Evolutionary conservation across 108 stramenopile species (phyloP).

Genomic region (Cyclotella baltica): DNA sequence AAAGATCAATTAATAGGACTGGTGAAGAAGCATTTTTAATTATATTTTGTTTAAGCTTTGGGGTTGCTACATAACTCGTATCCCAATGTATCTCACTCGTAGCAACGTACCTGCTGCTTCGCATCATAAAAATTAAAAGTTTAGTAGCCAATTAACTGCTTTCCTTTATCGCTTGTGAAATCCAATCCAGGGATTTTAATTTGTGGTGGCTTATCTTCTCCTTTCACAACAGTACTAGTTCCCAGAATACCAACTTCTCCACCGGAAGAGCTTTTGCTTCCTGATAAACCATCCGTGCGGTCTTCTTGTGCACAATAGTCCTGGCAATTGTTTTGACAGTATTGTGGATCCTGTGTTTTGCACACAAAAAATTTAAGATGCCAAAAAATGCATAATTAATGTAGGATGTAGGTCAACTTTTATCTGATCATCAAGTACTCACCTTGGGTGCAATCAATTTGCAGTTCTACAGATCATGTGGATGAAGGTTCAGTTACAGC

Average conservation of each 20-base stretch:
- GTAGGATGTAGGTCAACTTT: no score
- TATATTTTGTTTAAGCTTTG: neutral
- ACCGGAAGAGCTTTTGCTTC: constrained; percentile 62
- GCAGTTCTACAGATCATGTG: constrained; percentile 58
- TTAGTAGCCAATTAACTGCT: constrained; percentile 76
- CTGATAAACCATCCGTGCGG: constrained; percentile 82
- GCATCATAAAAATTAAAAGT: neutral
- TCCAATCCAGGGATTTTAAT: constrained; percentile 79
- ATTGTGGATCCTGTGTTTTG: constrained; percentile 57
- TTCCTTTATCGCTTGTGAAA: constrained; percentile 65
- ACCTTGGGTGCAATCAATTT: constrained; percentile 75
- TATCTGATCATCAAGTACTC: neutral
- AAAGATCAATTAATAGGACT: constrained; percentile 72
- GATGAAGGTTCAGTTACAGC: neutral
- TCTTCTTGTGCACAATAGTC: constrained; percentile 81
- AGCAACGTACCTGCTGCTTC: neutral
- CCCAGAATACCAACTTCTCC: constrained; percentile 85
- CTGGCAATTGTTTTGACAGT: constrained; percentile 66
- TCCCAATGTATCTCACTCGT: neutral
- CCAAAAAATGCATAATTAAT: no score
- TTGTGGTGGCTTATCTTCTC: constrained; percentile 81
- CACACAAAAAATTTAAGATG: neutral
- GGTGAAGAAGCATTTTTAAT: constrained; percentile 36
- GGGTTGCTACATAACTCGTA: neutral
- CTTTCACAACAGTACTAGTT: constrained; percentile 78